Conservation (phyloP, 2,329 filamentous ascomycete genomes). For the Penicillium glabrum region DNA sequence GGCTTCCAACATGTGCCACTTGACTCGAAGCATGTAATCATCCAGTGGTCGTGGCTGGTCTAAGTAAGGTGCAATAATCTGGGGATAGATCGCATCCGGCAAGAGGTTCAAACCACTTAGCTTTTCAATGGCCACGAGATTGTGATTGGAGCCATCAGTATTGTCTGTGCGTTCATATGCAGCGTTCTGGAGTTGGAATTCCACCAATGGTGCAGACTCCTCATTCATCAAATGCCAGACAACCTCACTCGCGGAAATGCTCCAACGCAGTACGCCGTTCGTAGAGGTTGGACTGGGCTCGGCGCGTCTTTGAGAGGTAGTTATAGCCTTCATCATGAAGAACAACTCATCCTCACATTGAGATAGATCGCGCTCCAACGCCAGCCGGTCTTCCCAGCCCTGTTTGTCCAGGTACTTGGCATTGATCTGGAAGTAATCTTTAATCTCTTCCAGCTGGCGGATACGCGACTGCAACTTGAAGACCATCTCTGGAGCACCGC, state of each 20-base stretch:
- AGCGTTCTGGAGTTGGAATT: slow-evolving; percentile 88
- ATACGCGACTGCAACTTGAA: slow-evolving; percentile 88
- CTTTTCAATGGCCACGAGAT: slow-evolving; percentile 82
- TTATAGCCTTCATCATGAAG: slow-evolving; percentile 99
- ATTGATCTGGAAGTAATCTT: slow-evolving; percentile 92
- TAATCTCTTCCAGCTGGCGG: slow-evolving; percentile 91
- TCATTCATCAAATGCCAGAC: slow-evolving; percentile 96
- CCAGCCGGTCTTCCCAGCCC: slow-evolving; percentile 86
- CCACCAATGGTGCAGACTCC: slow-evolving; percentile 81
- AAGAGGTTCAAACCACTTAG: slow-evolving; percentile 88
- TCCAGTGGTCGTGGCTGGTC: slow-evolving; percentile 61
- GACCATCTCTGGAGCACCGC: slow-evolving; percentile 91
- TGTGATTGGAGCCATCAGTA: slow-evolving; percentile 93
- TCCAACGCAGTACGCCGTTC: slow-evolving; percentile 83
- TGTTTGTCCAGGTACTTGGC: slow-evolving; percentile 80
- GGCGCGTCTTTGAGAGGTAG: slow-evolving; percentile 85
- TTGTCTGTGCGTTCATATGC: slow-evolving; percentile 96
- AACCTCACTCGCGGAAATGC: slow-evolving; percentile 89
- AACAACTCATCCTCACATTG: slow-evolving; percentile 95
- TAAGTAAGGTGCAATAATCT: slow-evolving; percentile 89
- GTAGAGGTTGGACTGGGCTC: slow-evolving; percentile 66
- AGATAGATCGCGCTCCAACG: slow-evolving; percentile 85
- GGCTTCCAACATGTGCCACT: slow-evolving; percentile 97
- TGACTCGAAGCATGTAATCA: slow-evolving; percentile 86
- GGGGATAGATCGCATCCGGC: slow-evolving; percentile 86